These are phyloP conservation scores for Amylocarpus encephaloides DNA, from an alignment of 2,329 filamentous ascomycete species.

Conservation along the genomic window DNA sequence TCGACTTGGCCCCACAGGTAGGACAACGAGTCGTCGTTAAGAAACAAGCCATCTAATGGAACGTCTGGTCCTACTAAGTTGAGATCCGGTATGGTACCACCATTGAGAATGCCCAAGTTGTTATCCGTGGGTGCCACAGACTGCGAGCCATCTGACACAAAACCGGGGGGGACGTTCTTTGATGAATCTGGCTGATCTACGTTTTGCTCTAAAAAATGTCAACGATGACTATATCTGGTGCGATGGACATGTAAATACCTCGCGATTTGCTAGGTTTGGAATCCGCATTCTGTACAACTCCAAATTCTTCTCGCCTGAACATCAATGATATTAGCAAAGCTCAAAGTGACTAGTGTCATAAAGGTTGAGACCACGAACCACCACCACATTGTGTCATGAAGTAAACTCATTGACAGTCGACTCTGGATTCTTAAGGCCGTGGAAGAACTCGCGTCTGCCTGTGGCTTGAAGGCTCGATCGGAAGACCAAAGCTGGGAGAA, in stretches of 20 bases:
- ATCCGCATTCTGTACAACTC: slow-evolving; percentile 4
- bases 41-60: slow-evolving; percentile 4
- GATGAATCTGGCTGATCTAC: not conserved
- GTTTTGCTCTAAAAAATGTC: slow-evolving; percentile 1
- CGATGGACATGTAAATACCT: not conserved
- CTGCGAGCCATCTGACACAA: not conserved
- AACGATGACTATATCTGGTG: not conserved
- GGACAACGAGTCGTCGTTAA: slow-evolving; percentile 6
- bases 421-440: slow-evolving; percentile 10
- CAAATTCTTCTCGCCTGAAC: slow-evolving; percentile 11
- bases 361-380: not conserved
- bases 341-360: not conserved
- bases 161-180: not conserved
- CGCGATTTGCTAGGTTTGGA: slow-evolving; percentile 2
- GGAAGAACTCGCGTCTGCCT: not conserved
- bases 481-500: slow-evolving; percentile 12
- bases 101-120: not conserved
- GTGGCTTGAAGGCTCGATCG: slow-evolving; percentile 5
- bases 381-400: slow-evolving; percentile 14
- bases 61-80: not conserved
- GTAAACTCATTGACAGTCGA: slow-evolving; percentile 12
- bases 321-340: not conserved
- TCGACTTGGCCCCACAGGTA: slow-evolving; percentile 11
- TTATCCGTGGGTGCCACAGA: not conserved
- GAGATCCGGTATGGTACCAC: not conserved